These are phyloP conservation scores for Xylaria sp. DNA, from an alignment of 2,329 filamentous ascomycete genomes.

Conservation along the genomic window DNA sequence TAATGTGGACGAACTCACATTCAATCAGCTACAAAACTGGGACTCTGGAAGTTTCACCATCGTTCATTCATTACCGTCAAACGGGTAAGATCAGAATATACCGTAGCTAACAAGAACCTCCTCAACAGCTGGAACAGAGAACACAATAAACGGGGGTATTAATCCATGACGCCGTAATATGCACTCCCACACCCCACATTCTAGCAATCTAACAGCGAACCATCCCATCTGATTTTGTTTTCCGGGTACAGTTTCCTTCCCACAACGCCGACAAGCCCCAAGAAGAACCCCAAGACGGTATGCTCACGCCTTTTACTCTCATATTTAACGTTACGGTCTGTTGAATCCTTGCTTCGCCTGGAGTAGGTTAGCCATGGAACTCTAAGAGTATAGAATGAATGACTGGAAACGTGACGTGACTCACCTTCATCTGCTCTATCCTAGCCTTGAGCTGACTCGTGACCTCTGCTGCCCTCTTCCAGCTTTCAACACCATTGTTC, in stretches of 20 bases:
- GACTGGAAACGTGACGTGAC: not conserved
- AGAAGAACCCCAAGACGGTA: not conserved
- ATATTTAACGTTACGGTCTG: conserved; percentile 51
- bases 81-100: not conserved
- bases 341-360: conserved; percentile 64
- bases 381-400: not conserved
- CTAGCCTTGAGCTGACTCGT: conserved; percentile 96
- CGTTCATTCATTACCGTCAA: not conserved
- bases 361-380: conserved; percentile 32
- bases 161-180: conserved; percentile 21
- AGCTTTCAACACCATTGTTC: conserved; percentile 81
- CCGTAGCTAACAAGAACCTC: not conserved
- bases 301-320: not conserved
- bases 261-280: not conserved
- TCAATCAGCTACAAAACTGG: not conserved
- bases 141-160: conserved; percentile 13
- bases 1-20: not conserved
- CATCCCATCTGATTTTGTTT: not conserved
- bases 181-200: not conserved
- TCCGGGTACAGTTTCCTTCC: not conserved
- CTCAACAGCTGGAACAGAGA: conserved; percentile 8
- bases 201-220: not conserved
- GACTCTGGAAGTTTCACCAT: not conserved
- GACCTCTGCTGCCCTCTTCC: conserved; percentile 96
- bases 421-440: conserved; percentile 97